Percentiles rank a stretch among this genome's conserved stretches.
Conservation (phyloP, 2,329 filamentous ascomycete genomes). For the Colletotrichum endophyticum region DNA sequence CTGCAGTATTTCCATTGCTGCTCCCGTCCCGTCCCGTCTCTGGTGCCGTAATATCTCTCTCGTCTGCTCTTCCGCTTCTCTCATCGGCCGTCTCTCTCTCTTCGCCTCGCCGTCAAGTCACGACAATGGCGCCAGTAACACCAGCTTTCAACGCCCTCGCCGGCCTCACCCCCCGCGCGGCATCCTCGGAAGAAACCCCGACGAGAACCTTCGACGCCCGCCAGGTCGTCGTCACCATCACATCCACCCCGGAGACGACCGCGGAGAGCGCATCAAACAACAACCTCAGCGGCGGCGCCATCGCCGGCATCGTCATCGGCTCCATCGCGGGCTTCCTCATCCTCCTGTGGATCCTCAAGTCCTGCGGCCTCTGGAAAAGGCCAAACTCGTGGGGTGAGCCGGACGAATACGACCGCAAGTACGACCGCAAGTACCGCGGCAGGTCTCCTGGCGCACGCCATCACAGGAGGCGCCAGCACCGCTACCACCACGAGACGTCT, state of each 20-base stretch:
- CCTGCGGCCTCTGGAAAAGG: conserved; percentile 32
- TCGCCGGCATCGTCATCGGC: conserved; percentile 57
- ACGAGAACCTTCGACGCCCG: conserved; percentile 8
- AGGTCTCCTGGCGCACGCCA: conserved; percentile 6
- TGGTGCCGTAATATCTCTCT: not conserved
- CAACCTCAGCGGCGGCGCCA: conserved; percentile 50
- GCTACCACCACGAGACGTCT: conserved; percentile 17
- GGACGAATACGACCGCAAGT: not conserved
- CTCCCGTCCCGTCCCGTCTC: not conserved
- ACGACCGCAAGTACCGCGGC: conserved; percentile 1
- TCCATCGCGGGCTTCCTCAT: conserved; percentile 50
- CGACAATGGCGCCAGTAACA: conserved; percentile 7
- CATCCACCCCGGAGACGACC: conserved; percentile 20
- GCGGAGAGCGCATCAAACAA: conserved; percentile 22
- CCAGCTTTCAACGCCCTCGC: not conserved
- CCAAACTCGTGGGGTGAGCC: conserved; percentile 2
- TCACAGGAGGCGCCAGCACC: not conserved
- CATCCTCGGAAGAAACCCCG: not conserved
- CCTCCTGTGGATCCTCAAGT: conserved; percentile 51
- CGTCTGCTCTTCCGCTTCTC: not conserved
- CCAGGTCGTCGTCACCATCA: conserved; percentile 36
- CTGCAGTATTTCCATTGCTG: not conserved
- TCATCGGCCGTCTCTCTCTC: not conserved
- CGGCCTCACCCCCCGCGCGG: not conserved
- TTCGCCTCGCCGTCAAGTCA: not conserved